These are phyloP conservation scores for Exophiala viscosa DNA, from an alignment of 2,329 filamentous ascomycete species.

Conservation along the genomic window DNA sequence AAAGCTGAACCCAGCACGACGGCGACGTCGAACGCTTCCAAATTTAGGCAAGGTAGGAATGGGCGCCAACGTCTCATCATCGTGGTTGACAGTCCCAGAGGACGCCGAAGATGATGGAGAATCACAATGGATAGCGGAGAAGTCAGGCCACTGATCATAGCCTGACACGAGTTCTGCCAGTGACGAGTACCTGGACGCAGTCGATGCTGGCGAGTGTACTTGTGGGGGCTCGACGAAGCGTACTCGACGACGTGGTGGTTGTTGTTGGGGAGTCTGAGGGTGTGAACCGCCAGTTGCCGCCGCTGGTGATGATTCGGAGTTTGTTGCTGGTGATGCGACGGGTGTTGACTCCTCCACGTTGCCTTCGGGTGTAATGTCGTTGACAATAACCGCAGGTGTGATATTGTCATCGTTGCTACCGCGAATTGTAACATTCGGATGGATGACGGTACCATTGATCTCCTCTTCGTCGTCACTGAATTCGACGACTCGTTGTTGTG, in stretches of 20 bases:
- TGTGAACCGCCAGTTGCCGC: not conserved
- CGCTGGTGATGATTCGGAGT: not conserved
- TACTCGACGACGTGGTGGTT: not conserved
- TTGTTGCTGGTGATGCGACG: not conserved
- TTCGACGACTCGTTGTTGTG: not conserved
- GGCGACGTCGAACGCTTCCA: not conserved
- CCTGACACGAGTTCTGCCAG: not conserved
- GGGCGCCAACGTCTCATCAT: not conserved
- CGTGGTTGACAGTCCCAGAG: not conserved
- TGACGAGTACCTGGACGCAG: not conserved
- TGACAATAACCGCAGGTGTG: not conserved
- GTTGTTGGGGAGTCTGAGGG: not conserved
- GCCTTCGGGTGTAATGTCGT: not conserved
- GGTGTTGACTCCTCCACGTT: not conserved
- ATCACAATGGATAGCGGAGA: not conserved
- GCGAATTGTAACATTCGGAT: not conserved
- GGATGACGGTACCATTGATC: not conserved
- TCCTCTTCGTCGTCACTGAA: not conserved
- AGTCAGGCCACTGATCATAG: conserved; percentile 11
- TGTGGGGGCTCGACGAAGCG: not conserved
- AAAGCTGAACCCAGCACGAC: not conserved
- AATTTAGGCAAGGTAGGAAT: not conserved
- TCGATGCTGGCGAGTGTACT: too few species aligned
- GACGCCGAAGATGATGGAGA: not conserved
- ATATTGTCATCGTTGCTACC: not conserved